Evolutionary conservation across 352 stramenopile species (phyloP).

Genomic region (Globisporangium emineosum): DNA sequence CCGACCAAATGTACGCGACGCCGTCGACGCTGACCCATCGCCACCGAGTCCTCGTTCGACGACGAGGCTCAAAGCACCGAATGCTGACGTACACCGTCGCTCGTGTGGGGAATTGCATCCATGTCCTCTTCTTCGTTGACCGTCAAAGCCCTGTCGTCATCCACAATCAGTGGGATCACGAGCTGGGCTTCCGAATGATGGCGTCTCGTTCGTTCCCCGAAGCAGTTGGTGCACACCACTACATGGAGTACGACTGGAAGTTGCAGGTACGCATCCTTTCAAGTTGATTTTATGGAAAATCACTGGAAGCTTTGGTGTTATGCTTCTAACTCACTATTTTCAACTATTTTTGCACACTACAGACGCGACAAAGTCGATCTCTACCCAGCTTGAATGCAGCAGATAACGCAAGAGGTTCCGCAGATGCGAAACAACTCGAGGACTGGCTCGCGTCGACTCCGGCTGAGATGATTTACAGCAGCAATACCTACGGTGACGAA

Average conservation of each 20-base stretch:
- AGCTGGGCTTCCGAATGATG: conserved; percentile 50
- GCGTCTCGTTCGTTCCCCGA: conserved; percentile 45
- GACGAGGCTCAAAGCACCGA: conserved; percentile 40
- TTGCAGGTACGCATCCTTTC: conserved; percentile 23
- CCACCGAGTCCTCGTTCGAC: conserved; percentile 57
- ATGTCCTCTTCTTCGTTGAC: conserved; percentile 71
- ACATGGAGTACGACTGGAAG: conserved; percentile 78
- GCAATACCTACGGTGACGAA: background rate
- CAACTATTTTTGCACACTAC: too few relatives aligned
- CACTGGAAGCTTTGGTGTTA: too few relatives aligned
- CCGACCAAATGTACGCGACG: conserved; percentile 31
- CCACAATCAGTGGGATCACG: conserved; percentile 58
- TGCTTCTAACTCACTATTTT: too few relatives aligned
- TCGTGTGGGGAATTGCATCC: conserved; percentile 39
- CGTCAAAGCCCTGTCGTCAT: conserved; percentile 58
- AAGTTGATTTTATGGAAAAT: too few relatives aligned
- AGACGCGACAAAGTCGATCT: conserved; percentile 6
- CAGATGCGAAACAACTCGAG: conserved; percentile 11
- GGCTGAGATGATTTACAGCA: conserved; percentile 9
- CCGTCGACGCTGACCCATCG: conserved; percentile 44
- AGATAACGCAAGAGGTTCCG: background rate
- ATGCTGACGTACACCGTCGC: conserved; percentile 76
- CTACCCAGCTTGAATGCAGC: background rate
- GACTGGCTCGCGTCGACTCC: conserved; percentile 39
- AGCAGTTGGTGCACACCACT: conserved; percentile 44